Percentiles rank a stretch among this genome's conserved stretches.
These are phyloP conservation scores for Trichophyton benhamiae DNA, from an alignment of 2,329 filamentous ascomycete genomes.

Conservation along the genomic window DNA sequence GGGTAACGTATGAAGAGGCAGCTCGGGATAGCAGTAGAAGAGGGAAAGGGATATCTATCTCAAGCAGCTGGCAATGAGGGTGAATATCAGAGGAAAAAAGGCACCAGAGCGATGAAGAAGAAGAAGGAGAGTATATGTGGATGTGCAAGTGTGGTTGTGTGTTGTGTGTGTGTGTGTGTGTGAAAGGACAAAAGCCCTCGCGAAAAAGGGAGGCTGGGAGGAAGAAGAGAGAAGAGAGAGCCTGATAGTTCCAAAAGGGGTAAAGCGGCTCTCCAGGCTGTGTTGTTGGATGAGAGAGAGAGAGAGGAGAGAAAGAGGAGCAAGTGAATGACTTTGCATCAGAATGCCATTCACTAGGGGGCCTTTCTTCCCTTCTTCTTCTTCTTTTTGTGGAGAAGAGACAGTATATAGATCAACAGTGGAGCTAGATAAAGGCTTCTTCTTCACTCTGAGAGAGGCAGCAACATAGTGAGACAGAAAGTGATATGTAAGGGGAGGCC, in stretches of 20 bases:
- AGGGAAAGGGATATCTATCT: constrained; percentile 1
- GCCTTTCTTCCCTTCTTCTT: background rate
- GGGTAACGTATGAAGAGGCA: background rate
- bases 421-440: background rate
- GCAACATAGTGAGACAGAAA: background rate
- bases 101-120: background rate
- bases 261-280: background rate
- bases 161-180: too few species aligned
- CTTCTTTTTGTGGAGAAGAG: background rate
- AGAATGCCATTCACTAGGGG: background rate
- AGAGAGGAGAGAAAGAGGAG: background rate
- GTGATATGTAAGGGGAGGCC: background rate
- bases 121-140: background rate
- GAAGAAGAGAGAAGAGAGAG: constrained; percentile 9
- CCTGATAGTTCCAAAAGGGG: constrained; percentile 1
- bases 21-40: background rate
- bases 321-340: background rate
- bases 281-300: background rate
- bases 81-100: background rate
- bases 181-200: constrained; percentile 5
- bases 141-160: background rate
- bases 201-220: constrained; percentile 5
- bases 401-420: background rate
- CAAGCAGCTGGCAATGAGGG: background rate
- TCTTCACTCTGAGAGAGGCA: background rate